Conservation (phyloP, 2,329 filamentous ascomycete genomes). For the Sarocladium kiliense region DNA sequence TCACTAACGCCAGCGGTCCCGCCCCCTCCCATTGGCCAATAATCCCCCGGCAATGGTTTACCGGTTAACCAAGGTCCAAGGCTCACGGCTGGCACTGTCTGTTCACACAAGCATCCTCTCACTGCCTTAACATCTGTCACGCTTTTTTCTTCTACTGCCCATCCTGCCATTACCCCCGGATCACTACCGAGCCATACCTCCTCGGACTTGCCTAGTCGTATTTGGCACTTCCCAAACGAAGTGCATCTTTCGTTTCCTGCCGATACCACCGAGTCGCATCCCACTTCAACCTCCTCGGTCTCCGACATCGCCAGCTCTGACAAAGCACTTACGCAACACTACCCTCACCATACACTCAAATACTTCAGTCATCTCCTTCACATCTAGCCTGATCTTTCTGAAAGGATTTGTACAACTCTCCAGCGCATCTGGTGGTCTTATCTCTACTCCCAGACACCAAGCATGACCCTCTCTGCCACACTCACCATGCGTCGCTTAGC, state of each 20-base stretch:
- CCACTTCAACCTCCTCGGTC: constrained; percentile 2
- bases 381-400: too few species aligned
- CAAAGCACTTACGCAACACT: not conserved
- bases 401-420: too few species aligned
- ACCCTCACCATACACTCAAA: not conserved
- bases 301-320: constrained; percentile 1
- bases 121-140: not conserved
- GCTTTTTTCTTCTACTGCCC: not conserved
- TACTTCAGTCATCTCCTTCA: not conserved
- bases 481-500: constrained; percentile 8
- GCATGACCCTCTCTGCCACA: constrained; percentile 1
- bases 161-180: not conserved
- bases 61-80: constrained; percentile 20
- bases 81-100: too few species aligned
- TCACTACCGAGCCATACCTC: not conserved
- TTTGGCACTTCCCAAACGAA: not conserved
- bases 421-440: too few species aligned
- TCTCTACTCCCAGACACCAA: too few species aligned
- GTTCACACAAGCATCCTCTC: not conserved
- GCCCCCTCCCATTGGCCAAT: constrained; percentile 24
- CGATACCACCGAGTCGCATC: constrained; percentile 4
- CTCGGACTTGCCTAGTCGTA: not conserved
- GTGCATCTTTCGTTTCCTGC: not conserved
- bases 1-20: too few species aligned
- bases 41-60: constrained; percentile 17